phyloP scores from a whole-genome alignment of 106 monocot genomes.

The Posidonia australis region DNA sequence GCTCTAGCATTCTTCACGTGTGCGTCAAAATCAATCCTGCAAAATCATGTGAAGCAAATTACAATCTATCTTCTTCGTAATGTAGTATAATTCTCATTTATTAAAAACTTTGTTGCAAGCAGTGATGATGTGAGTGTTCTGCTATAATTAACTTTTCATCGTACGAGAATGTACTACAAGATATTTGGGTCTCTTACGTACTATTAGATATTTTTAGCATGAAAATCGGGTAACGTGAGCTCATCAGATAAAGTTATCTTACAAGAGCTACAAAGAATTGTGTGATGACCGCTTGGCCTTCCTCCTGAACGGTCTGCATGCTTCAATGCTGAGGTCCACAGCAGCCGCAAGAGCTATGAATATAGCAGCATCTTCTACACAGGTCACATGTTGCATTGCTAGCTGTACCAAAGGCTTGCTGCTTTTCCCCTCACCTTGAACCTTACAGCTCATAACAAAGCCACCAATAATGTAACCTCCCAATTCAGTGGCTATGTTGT shows the following conservation, averaged over 20 bases:
- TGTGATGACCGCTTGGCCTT: conserved; percentile 21
- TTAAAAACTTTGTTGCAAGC: neutral
- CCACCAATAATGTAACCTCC: conserved; percentile 20
- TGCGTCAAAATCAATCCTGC: neutral
- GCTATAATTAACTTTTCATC: neutral
- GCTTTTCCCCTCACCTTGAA: conserved; percentile 67
- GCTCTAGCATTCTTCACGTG: neutral
- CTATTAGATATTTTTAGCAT: neutral
- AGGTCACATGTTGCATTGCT: conserved; percentile 55
- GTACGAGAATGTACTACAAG: neutral
- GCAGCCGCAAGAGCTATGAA: conserved; percentile 87
- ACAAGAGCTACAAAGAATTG: conserved; percentile 19
- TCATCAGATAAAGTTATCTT: neutral
- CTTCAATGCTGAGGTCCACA: conserved; percentile 78
- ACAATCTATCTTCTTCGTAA: neutral
- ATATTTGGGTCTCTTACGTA: conserved; percentile 2
- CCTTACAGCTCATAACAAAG: conserved; percentile 75
- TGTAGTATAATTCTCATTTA: neutral
- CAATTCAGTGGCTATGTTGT: neutral
- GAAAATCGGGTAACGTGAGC: neutral
- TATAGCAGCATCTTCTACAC: conserved; percentile 81
- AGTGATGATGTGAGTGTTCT: neutral
- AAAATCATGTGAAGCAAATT: conserved; percentile 1
- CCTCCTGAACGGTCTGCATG: conserved; percentile 69
- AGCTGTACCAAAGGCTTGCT: conserved; percentile 72